These are phyloP conservation scores for Retiboletus flavoniger DNA, from an alignment of 1,284 basidiomycete genomes.

Conservation along the genomic window DNA sequence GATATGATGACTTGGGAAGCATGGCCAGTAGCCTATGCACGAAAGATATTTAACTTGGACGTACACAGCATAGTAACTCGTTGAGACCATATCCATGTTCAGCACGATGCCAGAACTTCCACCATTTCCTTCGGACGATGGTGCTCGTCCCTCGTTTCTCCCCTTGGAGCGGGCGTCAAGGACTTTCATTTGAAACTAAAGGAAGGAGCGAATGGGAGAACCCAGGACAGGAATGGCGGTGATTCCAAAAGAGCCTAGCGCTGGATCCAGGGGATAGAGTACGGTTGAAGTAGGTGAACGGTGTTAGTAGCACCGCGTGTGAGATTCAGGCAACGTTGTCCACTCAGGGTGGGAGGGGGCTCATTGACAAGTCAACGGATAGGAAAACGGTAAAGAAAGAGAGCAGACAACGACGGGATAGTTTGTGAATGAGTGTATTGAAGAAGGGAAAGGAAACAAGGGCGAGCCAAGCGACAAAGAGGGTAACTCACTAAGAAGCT, in stretches of 20 bases:
- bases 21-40: background rate
- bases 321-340: constrained; percentile 22
- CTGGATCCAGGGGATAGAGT: background rate
- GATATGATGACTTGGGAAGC: background rate
- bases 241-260: background rate
- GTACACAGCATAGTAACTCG: constrained; percentile 52
- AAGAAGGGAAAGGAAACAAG: background rate
- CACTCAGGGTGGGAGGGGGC: background rate
- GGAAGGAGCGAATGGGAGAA: background rate
- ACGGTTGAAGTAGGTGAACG: background rate
- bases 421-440: constrained; percentile 1
- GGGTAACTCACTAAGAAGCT: constrained; percentile 1
- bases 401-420: background rate
- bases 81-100: constrained; percentile 49
- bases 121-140: constrained; percentile 37
- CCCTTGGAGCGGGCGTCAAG: constrained; percentile 6
- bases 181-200: constrained; percentile 13
- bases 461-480: constrained; percentile 4
- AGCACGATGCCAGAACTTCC: constrained; percentile 50
- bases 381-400: background rate
- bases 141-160: constrained; percentile 18
- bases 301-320: constrained; percentile 18
- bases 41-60: constrained; percentile 27
- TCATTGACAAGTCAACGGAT: constrained; percentile 16
- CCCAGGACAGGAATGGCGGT: background rate